Evolutionary conservation across 257 asterid species (phyloP).

Genomic region (Cinchona pubescens): DNA sequence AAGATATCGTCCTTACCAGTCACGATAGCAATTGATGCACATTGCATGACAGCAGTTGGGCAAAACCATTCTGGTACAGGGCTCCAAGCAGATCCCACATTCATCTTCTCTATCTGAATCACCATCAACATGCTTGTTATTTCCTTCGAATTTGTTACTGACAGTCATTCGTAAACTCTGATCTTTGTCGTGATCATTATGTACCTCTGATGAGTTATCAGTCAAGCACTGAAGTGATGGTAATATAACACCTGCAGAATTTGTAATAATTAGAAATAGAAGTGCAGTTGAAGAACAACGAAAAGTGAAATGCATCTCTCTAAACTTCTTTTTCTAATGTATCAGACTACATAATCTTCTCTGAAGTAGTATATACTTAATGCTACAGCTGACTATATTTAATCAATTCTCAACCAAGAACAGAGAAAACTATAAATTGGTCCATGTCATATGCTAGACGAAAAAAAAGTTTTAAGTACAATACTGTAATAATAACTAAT

Average conservation of each 20-base stretch:
- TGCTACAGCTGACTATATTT: background rate
- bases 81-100: conserved; percentile 82
- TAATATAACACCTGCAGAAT: conserved; percentile 50
- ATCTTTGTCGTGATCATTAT: conserved; percentile 22
- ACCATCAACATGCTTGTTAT: conserved; percentile 22
- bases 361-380: too few species aligned
- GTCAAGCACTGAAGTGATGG: conserved; percentile 48
- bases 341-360: background rate
- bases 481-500: background rate
- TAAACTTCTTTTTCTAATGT: background rate
- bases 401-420: background rate
- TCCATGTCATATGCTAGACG: background rate
- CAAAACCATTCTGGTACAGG: conserved; percentile 77
- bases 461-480: background rate
- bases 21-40: conserved; percentile 87
- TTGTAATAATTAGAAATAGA: background rate
- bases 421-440: background rate
- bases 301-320: background rate
- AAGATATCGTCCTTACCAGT: conserved; percentile 42
- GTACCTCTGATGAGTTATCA: conserved; percentile 28
- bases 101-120: conserved; percentile 61
- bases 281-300: background rate
- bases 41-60: conserved; percentile 90
- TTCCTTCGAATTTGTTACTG: conserved; percentile 25
- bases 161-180: conserved; percentile 17